Base-by-base conservation (phyloP, 2,329 filamentous ascomycete species). In the Fusarium sp. region DNA sequence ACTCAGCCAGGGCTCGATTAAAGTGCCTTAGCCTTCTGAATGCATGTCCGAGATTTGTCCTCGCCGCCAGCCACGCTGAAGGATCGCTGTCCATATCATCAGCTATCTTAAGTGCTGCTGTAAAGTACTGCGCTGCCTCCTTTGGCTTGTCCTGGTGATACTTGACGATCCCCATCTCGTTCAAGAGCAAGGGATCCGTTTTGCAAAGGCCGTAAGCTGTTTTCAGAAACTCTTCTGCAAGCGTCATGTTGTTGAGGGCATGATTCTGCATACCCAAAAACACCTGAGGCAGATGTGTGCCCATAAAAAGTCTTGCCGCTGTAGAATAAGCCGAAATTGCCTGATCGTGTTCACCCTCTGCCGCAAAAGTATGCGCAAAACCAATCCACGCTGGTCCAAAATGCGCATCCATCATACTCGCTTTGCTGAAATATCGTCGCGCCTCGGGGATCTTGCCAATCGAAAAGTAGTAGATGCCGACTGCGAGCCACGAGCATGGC, bases 181-280 rank as follows among this genome's bases (percentile, higher is more conserved):
- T 99, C 55, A 99, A 84, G 6, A 99, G 87, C 8, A 98, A 81
- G 0, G 96, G 96, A 72, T 99, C 96, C 2, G 89, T 91, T 72
- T 90, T 88, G 81, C 93, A 96, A 14, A 96, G 84, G 0, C 87
- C 85, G 77, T 96, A 96, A 0, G 96, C 94, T 5, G 93, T 94
- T 73, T 93, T 94, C 42, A 98, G 87, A 77, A 98, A 99, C 77
- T 99, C 96, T 68, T 96, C 92, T 0, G 96, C 96, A 17, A 98
- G 85, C 1, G 90, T 90, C 87, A 98, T 92, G 74, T 99, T 98
- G 79, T 97, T 97, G 62, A 99, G 86, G 18, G 95, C 93, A 46
- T 98, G 90, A 79, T 99, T 96, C 78, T 99, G 96, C 96, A 99
- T 99, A 9, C 96, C 96, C 25, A 99, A 82, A 77, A 98, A 99